A percentile compares a stretch with the other conserved stretches of the same genome.
Evolutionary conservation across 2,329 filamentous ascomycete genomes (phyloP).

Genomic region (Triangularia setosa): DNA sequence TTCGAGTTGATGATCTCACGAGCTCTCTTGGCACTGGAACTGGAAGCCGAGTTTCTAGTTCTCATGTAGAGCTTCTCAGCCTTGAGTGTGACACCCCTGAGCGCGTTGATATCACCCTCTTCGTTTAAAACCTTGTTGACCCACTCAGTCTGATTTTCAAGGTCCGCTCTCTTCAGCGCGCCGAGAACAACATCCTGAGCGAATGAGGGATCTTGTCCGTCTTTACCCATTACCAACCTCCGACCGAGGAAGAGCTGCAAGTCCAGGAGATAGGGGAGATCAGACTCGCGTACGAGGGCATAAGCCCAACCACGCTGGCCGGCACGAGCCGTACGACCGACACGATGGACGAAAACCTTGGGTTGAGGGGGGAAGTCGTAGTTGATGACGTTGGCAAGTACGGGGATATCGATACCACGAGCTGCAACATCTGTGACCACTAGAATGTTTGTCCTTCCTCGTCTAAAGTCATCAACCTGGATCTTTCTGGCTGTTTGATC

Average conservation of each 20-base stretch:
- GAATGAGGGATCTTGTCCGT: constrained; percentile 62
- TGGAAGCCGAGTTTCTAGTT: constrained; percentile 85
- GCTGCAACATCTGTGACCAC: constrained; percentile 97
- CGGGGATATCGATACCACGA: constrained; percentile 94
- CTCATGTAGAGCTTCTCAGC: constrained; percentile 90
- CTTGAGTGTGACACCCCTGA: constrained; percentile 73
- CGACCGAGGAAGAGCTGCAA: constrained; percentile 92
- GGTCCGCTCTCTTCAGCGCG: constrained; percentile 63
- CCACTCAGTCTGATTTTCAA: constrained; percentile 79
- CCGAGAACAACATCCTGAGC: constrained; percentile 82
- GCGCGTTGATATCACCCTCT: constrained; percentile 65
- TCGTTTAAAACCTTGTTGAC: constrained; percentile 74
- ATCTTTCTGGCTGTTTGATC: constrained; percentile 91
- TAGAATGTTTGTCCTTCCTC: constrained; percentile 79
- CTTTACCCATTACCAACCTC: constrained; percentile 71
- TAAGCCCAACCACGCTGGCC: constrained; percentile 93
- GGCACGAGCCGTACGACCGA: constrained; percentile 91
- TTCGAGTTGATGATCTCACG: constrained; percentile 70
- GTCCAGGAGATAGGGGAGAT: constrained; percentile 89
- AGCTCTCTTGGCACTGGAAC: constrained; percentile 82
- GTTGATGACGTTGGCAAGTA: constrained; percentile 96
- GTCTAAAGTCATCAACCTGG: constrained; percentile 86
- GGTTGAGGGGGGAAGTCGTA: constrained; percentile 97
- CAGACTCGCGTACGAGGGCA: constrained; percentile 81
- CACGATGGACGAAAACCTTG: constrained; percentile 94